Evolutionary conservation across 176 grass and related monocot species (phyloP).

Genomic region (Oryza nivara): DNA sequence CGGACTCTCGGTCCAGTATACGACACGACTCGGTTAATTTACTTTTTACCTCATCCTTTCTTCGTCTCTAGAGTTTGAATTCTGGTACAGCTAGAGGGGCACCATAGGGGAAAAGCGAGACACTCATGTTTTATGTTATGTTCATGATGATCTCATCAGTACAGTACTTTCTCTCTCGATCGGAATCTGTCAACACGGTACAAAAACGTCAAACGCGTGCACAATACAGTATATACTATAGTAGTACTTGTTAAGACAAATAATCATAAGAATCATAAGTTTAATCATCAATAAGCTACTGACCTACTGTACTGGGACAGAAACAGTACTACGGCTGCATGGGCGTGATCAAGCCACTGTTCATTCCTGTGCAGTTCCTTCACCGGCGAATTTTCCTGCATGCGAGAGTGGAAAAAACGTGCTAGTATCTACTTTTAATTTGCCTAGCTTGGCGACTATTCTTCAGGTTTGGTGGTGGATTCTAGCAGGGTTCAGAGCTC

Average conservation of each 20-base stretch:
- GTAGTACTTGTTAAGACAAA: too few relatives aligned
- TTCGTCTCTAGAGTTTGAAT: too few relatives aligned
- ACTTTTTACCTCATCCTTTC: too few relatives aligned
- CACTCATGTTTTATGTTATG: background rate
- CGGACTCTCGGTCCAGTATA: background rate
- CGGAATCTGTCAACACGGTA: background rate
- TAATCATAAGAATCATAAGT: too few relatives aligned
- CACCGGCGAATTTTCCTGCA: background rate
- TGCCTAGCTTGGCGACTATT: background rate
- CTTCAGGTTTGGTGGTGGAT: background rate
- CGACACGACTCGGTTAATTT: background rate
- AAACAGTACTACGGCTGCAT: background rate
- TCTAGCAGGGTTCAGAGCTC: background rate
- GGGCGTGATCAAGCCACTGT: background rate
- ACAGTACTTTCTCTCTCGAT: background rate
- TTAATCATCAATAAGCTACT: background rate
- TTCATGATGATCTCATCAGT: background rate
- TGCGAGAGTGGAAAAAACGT: background rate
- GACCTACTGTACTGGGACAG: background rate
- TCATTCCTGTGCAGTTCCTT: background rate
- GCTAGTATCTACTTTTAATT: background rate
- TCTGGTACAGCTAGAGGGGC: too few relatives aligned
- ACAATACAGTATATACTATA: background rate
- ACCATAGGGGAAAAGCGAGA: too few relatives aligned
- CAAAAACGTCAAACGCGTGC: background rate